Evolutionary conservation across 2,329 filamentous ascomycete genomes (phyloP), one percentile per base, ranked within the genome.

Genomic region (Fusarium zealandicum): DNA sequence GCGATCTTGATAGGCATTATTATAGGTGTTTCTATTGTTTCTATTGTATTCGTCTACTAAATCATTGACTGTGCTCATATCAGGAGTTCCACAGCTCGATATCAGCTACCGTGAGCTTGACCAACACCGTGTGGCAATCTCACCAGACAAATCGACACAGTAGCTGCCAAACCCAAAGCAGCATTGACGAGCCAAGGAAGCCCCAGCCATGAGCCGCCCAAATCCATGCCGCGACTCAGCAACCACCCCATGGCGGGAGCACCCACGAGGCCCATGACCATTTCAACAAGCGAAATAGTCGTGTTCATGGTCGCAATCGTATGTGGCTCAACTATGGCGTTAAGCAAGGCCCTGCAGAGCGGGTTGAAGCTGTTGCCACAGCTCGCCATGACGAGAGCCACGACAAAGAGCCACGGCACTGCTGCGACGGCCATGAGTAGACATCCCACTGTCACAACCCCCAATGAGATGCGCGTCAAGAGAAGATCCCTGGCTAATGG

Each of bases 221-320:
- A 38, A 10, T 75, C 60, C 39, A 83, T 64, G 0, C 82, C 82
- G 2, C 67, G 59, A 30, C 75, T 72, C 32, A 85, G 75, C 6
- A 82, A 64, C 64, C 70, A 72, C 1, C 79, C 80, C 28, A 85
- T 69, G 0, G 78, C 54, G 0, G 82, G 82, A 1, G 75, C 73
- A 0, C 76, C 76, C 5, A 79, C 41, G 54, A 83, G 75, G 2
- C 76, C 60, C n/a, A 82, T 79, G 10, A 78, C 33, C 8, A 76
- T 78, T 55, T 86, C 81, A 27, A 81, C 65, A 18, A 83, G 73
- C 3, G 77, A 75, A 9, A 86, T 72, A 4, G 81, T 71, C 5
- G 79, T 80, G 64, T 84, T 86, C 18, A 84, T 70, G 0, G 78
- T 78, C 17, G 80, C 83, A 11, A 84, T 73, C 5, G 83, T 78